phyloP scores from a whole-genome alignment of 768 basidiomycete genomes.

The Candolleomyces aberdarensis region DNA sequence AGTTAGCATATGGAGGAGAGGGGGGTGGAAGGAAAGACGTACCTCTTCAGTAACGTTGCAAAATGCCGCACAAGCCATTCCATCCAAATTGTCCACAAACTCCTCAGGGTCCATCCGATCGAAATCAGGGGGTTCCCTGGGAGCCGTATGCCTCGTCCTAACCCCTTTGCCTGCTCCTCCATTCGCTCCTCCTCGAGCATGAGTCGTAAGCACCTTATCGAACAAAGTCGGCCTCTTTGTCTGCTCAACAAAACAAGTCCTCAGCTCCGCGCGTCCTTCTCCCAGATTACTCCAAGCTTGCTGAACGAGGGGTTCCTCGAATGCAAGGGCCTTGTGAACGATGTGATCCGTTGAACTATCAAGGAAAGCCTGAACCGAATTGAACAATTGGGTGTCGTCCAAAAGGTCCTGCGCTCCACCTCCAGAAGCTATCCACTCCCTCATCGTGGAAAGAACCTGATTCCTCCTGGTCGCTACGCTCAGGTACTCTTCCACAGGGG shows the following conservation, averaged over 20 bases:
- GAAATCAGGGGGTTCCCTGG: constrained; percentile 55
- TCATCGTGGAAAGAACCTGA: constrained; percentile 62
- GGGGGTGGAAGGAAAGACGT: constrained; percentile 11
- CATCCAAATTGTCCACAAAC: constrained; percentile 75
- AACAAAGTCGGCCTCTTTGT: constrained; percentile 55
- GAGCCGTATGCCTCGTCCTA: constrained; percentile 33
- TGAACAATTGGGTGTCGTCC: constrained; percentile 65
- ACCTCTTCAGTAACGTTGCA: constrained; percentile 80
- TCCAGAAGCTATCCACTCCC: constrained; percentile 70
- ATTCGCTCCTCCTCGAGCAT: constrained; percentile 8
- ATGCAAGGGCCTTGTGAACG: constrained; percentile 38
- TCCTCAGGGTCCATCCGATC: constrained; percentile 64
- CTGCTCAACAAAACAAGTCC: constrained; percentile 47
- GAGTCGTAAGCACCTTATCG: constrained; percentile 20
- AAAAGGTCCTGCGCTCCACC: constrained; percentile 78
- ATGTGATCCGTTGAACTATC: constrained; percentile 51
- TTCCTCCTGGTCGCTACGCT: constrained; percentile 50
- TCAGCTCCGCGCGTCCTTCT: constrained; percentile 39
- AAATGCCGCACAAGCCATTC: constrained; percentile 72
- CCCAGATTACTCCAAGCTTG: constrained; percentile 45
- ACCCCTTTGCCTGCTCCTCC: constrained; percentile 20
- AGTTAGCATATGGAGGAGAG: neutral
- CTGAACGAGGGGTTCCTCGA: constrained; percentile 41
- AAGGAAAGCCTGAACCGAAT: constrained; percentile 59
- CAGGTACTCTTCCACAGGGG: constrained; percentile 43